Conservation (phyloP, 352 stramenopile species). For the Phytophthora sansomeana region DNA sequence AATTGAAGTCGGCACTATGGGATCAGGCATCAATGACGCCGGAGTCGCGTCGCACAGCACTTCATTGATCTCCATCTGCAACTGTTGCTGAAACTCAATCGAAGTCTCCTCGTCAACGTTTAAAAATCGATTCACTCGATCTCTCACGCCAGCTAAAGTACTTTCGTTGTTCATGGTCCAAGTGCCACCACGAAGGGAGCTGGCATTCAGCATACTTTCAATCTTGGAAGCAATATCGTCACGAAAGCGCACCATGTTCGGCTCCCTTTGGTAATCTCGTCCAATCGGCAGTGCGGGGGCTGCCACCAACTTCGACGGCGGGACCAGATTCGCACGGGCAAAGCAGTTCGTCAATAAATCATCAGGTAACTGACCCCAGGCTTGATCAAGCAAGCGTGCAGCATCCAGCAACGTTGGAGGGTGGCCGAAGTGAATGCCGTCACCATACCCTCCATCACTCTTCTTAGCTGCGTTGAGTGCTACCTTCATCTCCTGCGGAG, state of each 20-base stretch:
- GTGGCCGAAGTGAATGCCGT: conserved; percentile 35
- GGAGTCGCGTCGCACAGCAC: conserved; percentile 15
- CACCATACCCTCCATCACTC: background rate
- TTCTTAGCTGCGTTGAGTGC: conserved; percentile 16
- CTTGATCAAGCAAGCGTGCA: conserved; percentile 25
- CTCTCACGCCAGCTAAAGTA: background rate
- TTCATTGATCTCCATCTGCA: conserved; percentile 31
- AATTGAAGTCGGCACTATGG: background rate
- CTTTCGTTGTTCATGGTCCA: background rate
- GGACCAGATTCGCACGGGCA: conserved; percentile 25
- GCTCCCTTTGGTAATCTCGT: conserved; percentile 4
- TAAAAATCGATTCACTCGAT: conserved; percentile 21
- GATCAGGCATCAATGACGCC: background rate
- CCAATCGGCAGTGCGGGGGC: background rate
- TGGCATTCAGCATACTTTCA: conserved; percentile 28
- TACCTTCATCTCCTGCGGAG: conserved; percentile 33
- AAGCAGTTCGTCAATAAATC: conserved; percentile 34
- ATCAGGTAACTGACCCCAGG: conserved; percentile 25
- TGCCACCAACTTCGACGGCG: conserved; percentile 28
- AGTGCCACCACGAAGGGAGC: background rate
- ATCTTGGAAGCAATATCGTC: conserved; percentile 28
- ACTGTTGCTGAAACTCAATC: conserved; percentile 21
- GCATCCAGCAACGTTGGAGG: conserved; percentile 35
- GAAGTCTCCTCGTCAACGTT: conserved; percentile 27
- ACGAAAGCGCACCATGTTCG: conserved; percentile 1